Base-by-base conservation (phyloP, 148 eudicot genomes). In the Vaccinium darrowii region DNA sequence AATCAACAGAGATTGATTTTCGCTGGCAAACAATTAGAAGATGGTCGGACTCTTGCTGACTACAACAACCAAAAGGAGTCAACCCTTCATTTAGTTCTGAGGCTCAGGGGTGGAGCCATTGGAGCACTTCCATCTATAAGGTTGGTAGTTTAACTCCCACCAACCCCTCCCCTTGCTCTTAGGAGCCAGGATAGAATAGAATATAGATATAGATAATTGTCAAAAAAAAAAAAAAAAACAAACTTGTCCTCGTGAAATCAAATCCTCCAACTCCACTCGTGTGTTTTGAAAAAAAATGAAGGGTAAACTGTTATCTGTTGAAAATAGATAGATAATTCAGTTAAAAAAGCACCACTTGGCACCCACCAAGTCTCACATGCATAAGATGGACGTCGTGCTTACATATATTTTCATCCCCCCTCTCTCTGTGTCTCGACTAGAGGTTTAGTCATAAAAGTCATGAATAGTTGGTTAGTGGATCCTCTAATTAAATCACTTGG, bases 61-160 rank as follows among this genome's bases (percentile, higher is more conserved):
- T 88, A 88, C 83, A 88, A 88, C 81, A 84, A 84, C 71, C 90
- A 88, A 86, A 88, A 88, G 71, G 90, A 88, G 75, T 88, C 88
- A 65, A 88, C 90, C 5, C 90, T 88, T 67, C 90, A 88, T 76
- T 67, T 88, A 58, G 90, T 88, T 57, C 63, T 88, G 58, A 84
- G 90, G 85, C 90, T 88, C 21, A 83, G 91, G 54, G 93, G 93
- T 27, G 93, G 93, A 39, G 88, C 91, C 10, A 4, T 43, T 43
- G 47, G 47, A 43, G 47, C 47, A 43, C 47, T 43, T 43, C 47
- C 47, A 43, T 43, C 47, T 43, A 43, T 43, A 4, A 43, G 47
- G 0, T 43, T 6, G 47, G 47, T 43, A 43, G 47, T 43, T 43
- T 0, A 43, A 43, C 47, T 43, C 47, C 47, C 5, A 43, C 47